Evolutionary conservation across 2,329 filamentous ascomycete genomes (phyloP), one percentile per base, ranked within the genome.

Genomic region (Neoarthrinium moseri): DNA sequence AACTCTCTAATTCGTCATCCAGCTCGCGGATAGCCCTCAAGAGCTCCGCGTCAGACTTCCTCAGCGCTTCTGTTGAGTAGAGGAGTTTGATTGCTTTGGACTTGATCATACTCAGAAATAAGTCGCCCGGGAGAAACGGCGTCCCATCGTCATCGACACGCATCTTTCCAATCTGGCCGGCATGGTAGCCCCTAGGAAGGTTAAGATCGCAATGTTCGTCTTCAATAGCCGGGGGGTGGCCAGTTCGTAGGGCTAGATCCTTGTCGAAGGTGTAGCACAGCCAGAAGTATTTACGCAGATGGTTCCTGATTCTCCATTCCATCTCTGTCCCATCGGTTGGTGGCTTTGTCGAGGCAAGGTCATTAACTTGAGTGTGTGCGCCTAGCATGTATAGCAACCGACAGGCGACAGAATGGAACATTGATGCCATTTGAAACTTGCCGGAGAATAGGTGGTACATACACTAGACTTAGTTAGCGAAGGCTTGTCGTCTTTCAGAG

Each of bases 1-100:
- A 83, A 11, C 58, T 57, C 37, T 83, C 79, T 1, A 83, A 61
- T 23, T 80, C 75, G 18, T 78, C 73, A 47, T 83, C 79, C 0
- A 83, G 62, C 55, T 80, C 73, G 5, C 78, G 71, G 11, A 83
- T 81, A 3, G 75, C 70, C 8, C 70, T 69, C 2, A 83, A 62
- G 0, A 82, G 59, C 45, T 81, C 75, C 0, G 77, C 75, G 32
- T 81, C 77, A 0, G 74, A 69, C 48, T 80, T 81, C 11, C 66
- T 66, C 2, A 72, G 53, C 0, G 74, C 70, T 4, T 66, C 57
- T 4, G 69, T 63, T 0, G 78, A 80, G 49, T 80, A 82, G 0
- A 83, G 63, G 0, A 69, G 59, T 6, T 61, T 67, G 41, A 69
- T 70, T 1, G 72, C 67, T 24, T 73, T 74, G 1, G 76, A 73